Percentiles rank a stretch among this genome's conserved stretches.
These are phyloP conservation scores for Epichloe gansuensis DNA, from an alignment of 2,329 filamentous ascomycete genomes.

Conservation along the genomic window DNA sequence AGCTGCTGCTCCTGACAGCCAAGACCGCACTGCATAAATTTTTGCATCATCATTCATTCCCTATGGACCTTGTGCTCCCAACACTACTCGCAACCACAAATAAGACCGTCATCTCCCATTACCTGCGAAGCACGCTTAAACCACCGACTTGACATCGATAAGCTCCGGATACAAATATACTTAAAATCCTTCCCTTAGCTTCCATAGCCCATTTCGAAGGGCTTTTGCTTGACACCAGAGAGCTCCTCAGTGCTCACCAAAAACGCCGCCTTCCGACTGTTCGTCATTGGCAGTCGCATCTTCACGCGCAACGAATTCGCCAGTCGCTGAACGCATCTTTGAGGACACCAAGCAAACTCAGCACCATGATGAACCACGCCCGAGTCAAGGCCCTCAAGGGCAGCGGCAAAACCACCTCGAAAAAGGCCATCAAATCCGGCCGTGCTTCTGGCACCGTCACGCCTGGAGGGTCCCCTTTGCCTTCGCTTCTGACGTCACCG, in stretches of 20 bases:
- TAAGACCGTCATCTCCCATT: not conserved
- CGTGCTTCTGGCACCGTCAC: conserved; percentile 46
- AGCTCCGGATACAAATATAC: not conserved
- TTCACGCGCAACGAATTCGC: not conserved
- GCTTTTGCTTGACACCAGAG: not conserved
- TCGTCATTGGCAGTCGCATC: not conserved
- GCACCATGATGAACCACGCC: conserved; percentile 45
- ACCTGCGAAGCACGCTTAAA: not conserved
- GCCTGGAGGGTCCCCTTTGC: conserved; percentile 44
- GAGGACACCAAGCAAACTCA: not conserved
- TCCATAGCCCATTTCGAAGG: not conserved
- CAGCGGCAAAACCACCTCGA: conserved; percentile 60
- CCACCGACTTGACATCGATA: conserved; percentile 2
- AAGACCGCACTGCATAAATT: not conserved
- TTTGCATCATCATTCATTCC: not conserved
- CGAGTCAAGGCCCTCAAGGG: conserved; percentile 57
- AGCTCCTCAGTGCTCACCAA: not conserved
- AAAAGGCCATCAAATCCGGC: conserved; percentile 50
- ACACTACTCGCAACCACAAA: not conserved
- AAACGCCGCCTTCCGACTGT: not conserved
- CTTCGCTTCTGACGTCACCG: conserved; percentile 45
- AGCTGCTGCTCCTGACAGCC: not conserved
- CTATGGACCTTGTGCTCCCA: conserved; percentile 3
- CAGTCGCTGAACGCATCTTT: not conserved
- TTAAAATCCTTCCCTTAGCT: not conserved